Conservation (phyloP, 345 rosid genomes). For the Dipteronia dyeriana region DNA sequence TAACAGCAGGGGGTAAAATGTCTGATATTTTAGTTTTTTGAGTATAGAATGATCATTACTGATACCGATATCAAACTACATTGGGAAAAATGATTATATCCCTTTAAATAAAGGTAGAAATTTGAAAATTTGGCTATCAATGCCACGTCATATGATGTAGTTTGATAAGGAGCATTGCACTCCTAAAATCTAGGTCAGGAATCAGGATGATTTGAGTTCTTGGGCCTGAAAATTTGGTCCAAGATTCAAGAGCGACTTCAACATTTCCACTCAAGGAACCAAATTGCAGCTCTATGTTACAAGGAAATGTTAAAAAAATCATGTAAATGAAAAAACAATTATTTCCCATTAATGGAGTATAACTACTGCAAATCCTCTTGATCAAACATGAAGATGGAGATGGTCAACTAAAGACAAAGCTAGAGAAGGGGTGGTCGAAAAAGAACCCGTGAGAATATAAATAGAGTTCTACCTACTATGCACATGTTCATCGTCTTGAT, state of each 20-base stretch:
- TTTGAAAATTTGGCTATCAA: too few relatives aligned
- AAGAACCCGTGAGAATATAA: background rate
- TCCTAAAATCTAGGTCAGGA: background rate
- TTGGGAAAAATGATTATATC: too few relatives aligned
- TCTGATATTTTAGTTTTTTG: too few relatives aligned
- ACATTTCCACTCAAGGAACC: background rate
- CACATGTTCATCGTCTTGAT: conserved; percentile 7
- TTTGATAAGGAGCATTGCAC: too few relatives aligned
- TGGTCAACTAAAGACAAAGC: background rate
- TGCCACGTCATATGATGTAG: too few relatives aligned
- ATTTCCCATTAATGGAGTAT: background rate
- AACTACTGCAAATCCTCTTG: background rate
- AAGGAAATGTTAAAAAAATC: background rate
- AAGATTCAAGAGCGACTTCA: background rate
- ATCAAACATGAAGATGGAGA: background rate
- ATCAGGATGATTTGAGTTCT: background rate
- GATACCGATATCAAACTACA: too few relatives aligned
- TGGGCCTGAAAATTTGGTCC: background rate
- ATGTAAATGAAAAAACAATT: too few relatives aligned
- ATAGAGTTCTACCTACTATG: background rate
- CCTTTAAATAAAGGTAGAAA: too few relatives aligned
- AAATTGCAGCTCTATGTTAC: background rate
- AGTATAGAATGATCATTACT: too few relatives aligned
- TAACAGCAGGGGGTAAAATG: too few relatives aligned
- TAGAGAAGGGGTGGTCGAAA: background rate